Conservation (phyloP, 768 basidiomycete species). For the Collybiopsis confluens region DNA sequence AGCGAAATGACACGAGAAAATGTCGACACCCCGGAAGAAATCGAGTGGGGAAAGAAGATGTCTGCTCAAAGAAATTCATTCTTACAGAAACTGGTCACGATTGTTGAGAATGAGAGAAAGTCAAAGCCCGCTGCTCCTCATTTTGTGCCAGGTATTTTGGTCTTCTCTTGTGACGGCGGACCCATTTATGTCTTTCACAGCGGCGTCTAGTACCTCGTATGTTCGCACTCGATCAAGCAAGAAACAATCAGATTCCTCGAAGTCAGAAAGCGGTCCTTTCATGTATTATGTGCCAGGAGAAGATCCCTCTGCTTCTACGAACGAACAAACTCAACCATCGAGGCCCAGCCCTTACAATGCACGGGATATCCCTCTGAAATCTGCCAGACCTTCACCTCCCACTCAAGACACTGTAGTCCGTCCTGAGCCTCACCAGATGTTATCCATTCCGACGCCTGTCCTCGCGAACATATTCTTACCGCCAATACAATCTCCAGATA, state of each 20-base stretch:
- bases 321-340: neutral
- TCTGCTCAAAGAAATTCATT: constrained; percentile 67
- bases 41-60: constrained; percentile 77
- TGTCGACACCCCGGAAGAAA: constrained; percentile 71
- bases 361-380: neutral
- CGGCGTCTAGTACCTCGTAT: constrained; percentile 23
- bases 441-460: constrained; percentile 1
- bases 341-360: neutral
- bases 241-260: constrained; percentile 28
- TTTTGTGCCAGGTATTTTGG: constrained; percentile 40
- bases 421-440: neutral
- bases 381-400: neutral
- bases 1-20: constrained; percentile 64
- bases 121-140: constrained; percentile 35
- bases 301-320: constrained; percentile 23
- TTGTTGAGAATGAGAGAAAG: constrained; percentile 49
- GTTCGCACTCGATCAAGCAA: neutral
- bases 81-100: constrained; percentile 61
- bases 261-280: constrained; percentile 39
- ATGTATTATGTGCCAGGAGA: constrained; percentile 46
- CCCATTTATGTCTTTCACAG: constrained; percentile 3
- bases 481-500: neutral
- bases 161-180: neutral
- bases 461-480: neutral
- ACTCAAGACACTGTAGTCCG: neutral